phyloP scores from a whole-genome alignment of 2,329 filamentous ascomycete species.

The Triangularia verruculosa region DNA sequence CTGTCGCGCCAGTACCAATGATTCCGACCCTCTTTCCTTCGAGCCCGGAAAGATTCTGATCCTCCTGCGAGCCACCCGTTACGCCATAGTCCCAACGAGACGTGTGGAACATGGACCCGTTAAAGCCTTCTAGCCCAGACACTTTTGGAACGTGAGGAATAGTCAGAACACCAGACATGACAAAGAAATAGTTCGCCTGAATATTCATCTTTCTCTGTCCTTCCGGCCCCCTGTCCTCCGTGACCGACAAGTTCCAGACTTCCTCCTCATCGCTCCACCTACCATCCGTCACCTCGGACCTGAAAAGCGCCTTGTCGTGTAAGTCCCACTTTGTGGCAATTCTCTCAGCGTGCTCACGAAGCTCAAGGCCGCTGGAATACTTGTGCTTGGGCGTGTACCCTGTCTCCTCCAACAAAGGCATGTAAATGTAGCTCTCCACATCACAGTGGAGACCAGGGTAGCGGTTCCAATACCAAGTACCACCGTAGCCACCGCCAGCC shows the following conservation, averaged over 20 bases:
- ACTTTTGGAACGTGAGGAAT: constrained; percentile 43
- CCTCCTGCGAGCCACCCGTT: constrained; percentile 40
- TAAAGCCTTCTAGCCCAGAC: constrained; percentile 41
- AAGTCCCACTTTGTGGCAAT: constrained; percentile 46
- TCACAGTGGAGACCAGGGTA: constrained; percentile 55
- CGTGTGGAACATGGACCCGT: constrained; percentile 45
- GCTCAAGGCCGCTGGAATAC: constrained; percentile 36
- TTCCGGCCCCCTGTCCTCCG: constrained; percentile 29
- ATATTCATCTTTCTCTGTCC: constrained; percentile 34
- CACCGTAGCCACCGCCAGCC: constrained; percentile 44
- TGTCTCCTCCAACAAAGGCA: constrained; percentile 59
- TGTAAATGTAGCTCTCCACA: constrained; percentile 57
- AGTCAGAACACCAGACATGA: constrained; percentile 40
- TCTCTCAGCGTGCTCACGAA: constrained; percentile 44
- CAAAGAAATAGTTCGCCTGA: constrained; percentile 39
- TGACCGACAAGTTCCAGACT: constrained; percentile 25
- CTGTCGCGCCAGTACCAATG: constrained; percentile 50
- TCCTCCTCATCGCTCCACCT: constrained; percentile 40
- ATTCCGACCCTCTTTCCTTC: constrained; percentile 46
- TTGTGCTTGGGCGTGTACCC: constrained; percentile 54
- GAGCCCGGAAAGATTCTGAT: constrained; percentile 44
- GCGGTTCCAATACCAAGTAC: constrained; percentile 52
- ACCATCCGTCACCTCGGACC: constrained; percentile 39
- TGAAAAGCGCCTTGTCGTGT: constrained; percentile 44
- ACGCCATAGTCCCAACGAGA: constrained; percentile 44